Evolutionary conservation across 345 rosid species (phyloP).

Genomic region (Aquilaria yunnanensis): DNA sequence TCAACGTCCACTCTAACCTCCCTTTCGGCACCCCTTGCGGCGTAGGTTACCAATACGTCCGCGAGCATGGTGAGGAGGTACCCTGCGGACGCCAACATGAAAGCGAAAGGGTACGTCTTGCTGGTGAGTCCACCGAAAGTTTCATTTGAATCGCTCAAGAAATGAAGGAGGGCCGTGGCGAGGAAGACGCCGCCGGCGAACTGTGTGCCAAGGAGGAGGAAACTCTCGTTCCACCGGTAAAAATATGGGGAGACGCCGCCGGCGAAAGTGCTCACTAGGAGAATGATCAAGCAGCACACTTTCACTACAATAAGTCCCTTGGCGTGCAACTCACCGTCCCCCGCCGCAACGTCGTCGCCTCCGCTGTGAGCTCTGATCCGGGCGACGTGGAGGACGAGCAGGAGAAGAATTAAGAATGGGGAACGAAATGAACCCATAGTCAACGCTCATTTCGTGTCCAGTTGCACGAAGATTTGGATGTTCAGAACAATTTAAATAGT

Average conservation of each 20-base stretch:
- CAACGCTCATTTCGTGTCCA: not conserved
- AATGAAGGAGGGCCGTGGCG: slow-evolving; percentile 66
- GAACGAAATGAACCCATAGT: slow-evolving; percentile 21
- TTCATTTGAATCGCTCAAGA: slow-evolving; percentile 62
- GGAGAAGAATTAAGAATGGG: slow-evolving; percentile 23
- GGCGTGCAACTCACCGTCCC: slow-evolving; percentile 20
- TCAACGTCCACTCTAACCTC: slow-evolving; percentile 26
- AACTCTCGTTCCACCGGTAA: slow-evolving; percentile 63
- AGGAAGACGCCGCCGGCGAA: slow-evolving; percentile 79
- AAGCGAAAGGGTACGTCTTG: slow-evolving; percentile 63
- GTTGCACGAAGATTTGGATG: not conserved
- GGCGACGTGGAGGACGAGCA: slow-evolving; percentile 34
- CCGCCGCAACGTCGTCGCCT: slow-evolving; percentile 16
- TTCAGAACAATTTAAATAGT: too few relatives aligned
- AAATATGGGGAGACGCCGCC: slow-evolving; percentile 77
- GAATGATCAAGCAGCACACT: slow-evolving; percentile 66
- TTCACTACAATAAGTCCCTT: slow-evolving; percentile 53
- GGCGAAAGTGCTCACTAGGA: slow-evolving; percentile 53
- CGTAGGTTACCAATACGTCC: slow-evolving; percentile 44
- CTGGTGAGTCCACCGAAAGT: slow-evolving; percentile 43
- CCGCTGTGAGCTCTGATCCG: slow-evolving; percentile 34
- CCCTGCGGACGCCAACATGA: slow-evolving; percentile 67
- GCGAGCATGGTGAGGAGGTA: slow-evolving; percentile 78
- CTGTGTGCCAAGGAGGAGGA: slow-evolving; percentile 72
- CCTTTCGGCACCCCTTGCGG: slow-evolving; percentile 16